Conservation (phyloP, 805 yeast species). For the Teunomyces kruisii region DNA sequence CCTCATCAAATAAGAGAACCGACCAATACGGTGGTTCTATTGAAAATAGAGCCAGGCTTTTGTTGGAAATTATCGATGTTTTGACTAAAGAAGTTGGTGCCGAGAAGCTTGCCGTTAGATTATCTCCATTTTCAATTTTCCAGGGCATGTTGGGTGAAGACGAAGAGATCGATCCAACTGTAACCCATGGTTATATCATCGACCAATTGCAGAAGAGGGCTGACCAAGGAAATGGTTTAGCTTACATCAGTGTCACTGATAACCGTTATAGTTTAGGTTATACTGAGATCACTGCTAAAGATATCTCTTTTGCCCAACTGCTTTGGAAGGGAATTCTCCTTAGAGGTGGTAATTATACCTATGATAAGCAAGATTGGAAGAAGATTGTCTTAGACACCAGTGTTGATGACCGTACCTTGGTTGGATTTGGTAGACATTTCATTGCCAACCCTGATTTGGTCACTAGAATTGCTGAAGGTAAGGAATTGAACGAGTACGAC, state of each 20-base stretch:
- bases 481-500: constrained; percentile 44
- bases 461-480: constrained; percentile 41
- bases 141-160: constrained; percentile 36
- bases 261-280: constrained; percentile 25
- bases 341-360: constrained; percentile 21
- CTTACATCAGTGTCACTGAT: constrained; percentile 39
- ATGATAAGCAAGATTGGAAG: constrained; percentile 24
- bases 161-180: constrained; percentile 31
- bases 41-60: constrained; percentile 41
- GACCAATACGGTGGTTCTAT: constrained; percentile 47
- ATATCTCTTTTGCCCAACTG: constrained; percentile 16
- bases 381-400: constrained; percentile 1
- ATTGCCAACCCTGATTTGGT: constrained; percentile 59
- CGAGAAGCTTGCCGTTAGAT: constrained; percentile 46
- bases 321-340: constrained; percentile 36
- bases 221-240: constrained; percentile 13
- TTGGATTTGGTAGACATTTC: constrained; percentile 49
- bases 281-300: background rate
- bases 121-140: constrained; percentile 44
- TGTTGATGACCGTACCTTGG: constrained; percentile 20
- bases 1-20: constrained; percentile 34
- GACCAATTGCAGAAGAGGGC: constrained; percentile 41
- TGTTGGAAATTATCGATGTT: constrained; percentile 51
- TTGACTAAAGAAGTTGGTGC: constrained; percentile 53
- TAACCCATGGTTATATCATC: constrained; percentile 42